Evolutionary conservation across 179 eudicot species (phyloP).

Genomic region (Carnegiea gigantea): DNA sequence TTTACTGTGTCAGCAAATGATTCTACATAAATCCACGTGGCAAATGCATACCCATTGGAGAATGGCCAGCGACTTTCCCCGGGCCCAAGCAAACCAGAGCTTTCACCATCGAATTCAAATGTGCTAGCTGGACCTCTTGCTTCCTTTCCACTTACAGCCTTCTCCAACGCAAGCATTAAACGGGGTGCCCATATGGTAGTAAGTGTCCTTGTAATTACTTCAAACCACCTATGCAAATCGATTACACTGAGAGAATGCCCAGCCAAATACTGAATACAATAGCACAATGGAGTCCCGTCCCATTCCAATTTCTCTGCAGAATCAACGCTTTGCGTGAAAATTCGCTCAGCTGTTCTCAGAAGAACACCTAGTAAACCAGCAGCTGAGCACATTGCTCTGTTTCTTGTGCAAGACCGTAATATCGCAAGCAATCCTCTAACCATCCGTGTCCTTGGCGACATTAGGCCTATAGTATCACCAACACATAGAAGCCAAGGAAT

Average conservation of each 20-base stretch:
- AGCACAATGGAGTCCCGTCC: conserved; percentile 91
- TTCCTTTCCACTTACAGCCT: conserved; percentile 92
- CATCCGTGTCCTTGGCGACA: conserved; percentile 98
- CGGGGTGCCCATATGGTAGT: conserved; percentile 75
- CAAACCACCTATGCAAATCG: conserved; percentile 85
- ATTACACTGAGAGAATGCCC: conserved; percentile 81
- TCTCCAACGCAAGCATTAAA: conserved; percentile 81
- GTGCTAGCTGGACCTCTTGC: conserved; percentile 88
- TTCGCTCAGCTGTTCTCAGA: conserved; percentile 73
- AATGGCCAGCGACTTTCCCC: conserved; percentile 99
- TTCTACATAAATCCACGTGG: conserved; percentile 95
- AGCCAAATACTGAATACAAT: conserved; percentile 88
- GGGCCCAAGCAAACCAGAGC: conserved; percentile 98
- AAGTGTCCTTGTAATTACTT: conserved; percentile 58
- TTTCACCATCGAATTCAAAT: conserved; percentile 98
- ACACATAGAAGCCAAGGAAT: conserved; percentile 85
- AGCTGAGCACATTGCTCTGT: conserved; percentile 92
- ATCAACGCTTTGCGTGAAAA: conserved; percentile 47
- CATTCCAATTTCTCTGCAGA: conserved; percentile 54
- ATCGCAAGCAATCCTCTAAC: conserved; percentile 93
- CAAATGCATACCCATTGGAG: conserved; percentile 87
- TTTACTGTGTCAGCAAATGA: conserved; percentile 95
- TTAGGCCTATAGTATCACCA: conserved; percentile 58
- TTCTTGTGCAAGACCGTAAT: conserved; percentile 91
- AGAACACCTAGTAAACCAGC: conserved; percentile 92